Evolutionary conservation across 768 basidiomycete genomes (phyloP), one percentile per base, ranked within the genome.

Genomic region (Wakefieldia striispora): DNA sequence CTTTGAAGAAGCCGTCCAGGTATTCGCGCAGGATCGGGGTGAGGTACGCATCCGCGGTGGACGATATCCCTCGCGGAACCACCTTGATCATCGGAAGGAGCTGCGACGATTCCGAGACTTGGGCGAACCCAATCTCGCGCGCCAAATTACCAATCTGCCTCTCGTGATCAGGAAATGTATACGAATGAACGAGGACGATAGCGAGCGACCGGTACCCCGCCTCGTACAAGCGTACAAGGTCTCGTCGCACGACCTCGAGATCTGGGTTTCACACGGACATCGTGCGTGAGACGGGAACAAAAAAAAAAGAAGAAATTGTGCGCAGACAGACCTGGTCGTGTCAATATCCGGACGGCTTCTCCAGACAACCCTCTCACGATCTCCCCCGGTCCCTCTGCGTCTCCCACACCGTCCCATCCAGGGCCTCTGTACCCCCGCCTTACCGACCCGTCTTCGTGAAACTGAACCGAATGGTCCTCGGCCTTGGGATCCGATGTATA

Each of bases 81-180:
- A 95, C 88, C 70, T 93, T 93, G 75, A 95, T 95, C 89, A 92
- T 92, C 3, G 92, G 89, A 24, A 91, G 78, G n/a, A 95, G 75
- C 53, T 85, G 82, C 3, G 90, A 86, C 0, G 93, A 95, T 58
- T 91, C 82, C 2, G 92, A 95, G 58, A 97, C 82, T 39, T 97
- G 92, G 6, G 76, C 75, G 68, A 97, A 98, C n/a, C 95, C 95
- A 5, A 95, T 64, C 40, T 79, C 76, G 19, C 82, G 76, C 4
- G 94, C 95, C 17, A 95, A 63, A 0, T 72, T 69, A 26, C 88
- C 93, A 19, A 97, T 69, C 33, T 76, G 67, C 3, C 73, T 72
- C 65, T 97, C 95, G 64, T 98, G 95, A 9, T 86, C 81, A 0
- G 91, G 91, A 67, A 79, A 93, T 8, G 91, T 95, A 66, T 92